Evolutionary conservation across 176 grass and related monocot species (phyloP), one percentile per base, ranked within the genome.

Genomic region (Tuctoria greenei): DNA sequence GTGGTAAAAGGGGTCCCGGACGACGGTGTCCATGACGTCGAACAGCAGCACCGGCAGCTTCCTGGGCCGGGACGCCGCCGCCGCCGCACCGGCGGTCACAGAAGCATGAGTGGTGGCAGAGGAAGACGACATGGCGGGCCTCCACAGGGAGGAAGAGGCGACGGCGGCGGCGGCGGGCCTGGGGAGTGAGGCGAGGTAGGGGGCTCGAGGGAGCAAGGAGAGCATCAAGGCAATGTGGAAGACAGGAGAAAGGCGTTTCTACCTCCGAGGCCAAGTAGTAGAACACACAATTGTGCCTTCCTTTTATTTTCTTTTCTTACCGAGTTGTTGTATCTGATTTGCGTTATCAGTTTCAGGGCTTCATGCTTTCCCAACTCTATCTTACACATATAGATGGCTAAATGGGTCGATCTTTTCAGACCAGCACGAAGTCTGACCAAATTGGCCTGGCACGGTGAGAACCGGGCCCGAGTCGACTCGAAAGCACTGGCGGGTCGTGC

Each of bases 21-120:
- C 90, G 86, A 97, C 47, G 60, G 94, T 97, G 49, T 97, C 94
- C 91, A 97, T 97, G 35, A 97, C 86, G 27, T 97, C 94, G 61
- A 97, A 97, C 21, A 97, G 88, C 70, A 97, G 74, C 27, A 97
- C 83, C 7, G 94, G 94, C 41, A 83, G 76, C 86, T 78, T 91
- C 77, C 88, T 63, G 61, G 68, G 44, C n/a, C 1, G 49, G 25
- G 46, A 40, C 25, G 41, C 23, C 47, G 37, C 45, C 20, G 28
- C 17, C 18, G 45, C 16, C 35, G n/a, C n/a, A n/a, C 34, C 36
- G 7, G 58, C 43, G 13, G 39, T 12, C 18, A 34, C 43, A 1
- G 61, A 1, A 28, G 17, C 18, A 1, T 61, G 2, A 18, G 23
- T 13, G 5, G 62, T 18, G 31, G 10, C 18, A 25, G 54, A n/a